phyloP scores from a whole-genome alignment of 441 rosid genomes.

The Hura crepitans region DNA sequence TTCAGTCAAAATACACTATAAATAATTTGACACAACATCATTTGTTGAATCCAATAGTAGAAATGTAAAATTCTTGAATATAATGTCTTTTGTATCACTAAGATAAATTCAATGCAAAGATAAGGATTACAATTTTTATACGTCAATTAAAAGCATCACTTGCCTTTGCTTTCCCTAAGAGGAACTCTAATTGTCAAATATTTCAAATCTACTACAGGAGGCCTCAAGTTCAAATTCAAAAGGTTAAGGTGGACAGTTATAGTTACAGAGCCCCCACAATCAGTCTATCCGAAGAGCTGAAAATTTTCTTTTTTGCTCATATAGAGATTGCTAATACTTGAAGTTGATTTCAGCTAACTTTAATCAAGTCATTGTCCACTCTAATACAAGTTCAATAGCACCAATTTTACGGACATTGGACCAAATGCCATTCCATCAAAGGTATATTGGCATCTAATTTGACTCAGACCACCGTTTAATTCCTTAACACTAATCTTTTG shows the following conservation, averaged over 20 bases:
- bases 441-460: neutral
- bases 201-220: neutral
- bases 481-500: neutral
- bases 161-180: neutral
- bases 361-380: neutral
- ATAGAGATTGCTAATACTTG: neutral
- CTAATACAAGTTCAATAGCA: neutral
- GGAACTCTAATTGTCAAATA: neutral
- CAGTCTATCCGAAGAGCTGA: neutral
- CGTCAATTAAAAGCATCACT: neutral
- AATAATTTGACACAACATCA: neutral
- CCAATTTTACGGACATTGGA: neutral
- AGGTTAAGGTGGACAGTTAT: neutral
- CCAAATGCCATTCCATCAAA: neutral
- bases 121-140: neutral
- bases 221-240: neutral
- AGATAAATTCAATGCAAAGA: neutral
- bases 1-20: neutral
- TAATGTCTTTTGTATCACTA: neutral
- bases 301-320: neutral
- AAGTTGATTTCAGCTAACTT: neutral
- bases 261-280: neutral
- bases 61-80: neutral
- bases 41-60: neutral
- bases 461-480: neutral